Evolutionary conservation across 2,329 filamentous ascomycete species (phyloP).

Genomic region (Aspergillus hiratsukae): DNA sequence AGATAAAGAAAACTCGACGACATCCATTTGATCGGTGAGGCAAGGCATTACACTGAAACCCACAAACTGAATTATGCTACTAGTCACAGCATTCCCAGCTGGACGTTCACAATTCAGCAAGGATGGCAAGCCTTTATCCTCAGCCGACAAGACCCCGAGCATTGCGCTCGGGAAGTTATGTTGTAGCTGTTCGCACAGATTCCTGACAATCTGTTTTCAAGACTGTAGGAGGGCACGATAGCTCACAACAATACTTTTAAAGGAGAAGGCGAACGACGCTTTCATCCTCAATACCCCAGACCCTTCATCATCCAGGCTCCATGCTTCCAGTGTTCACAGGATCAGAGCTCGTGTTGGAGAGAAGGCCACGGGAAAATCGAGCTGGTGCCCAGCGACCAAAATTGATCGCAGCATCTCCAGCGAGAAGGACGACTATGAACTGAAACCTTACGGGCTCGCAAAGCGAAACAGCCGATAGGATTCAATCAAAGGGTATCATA

Average conservation of each 20-base stretch:
- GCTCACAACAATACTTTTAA: conserved; percentile 67
- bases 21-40: conserved; percentile 77
- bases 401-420: conserved; percentile 55
- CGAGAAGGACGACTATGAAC: conserved; percentile 81
- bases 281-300: conserved; percentile 77
- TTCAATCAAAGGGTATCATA: conserved; percentile 45
- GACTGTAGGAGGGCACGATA: conserved; percentile 22
- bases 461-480: conserved; percentile 32
- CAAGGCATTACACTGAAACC: conserved; percentile 16
- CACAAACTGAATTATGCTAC: conserved; percentile 15
- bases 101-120: conserved; percentile 20
- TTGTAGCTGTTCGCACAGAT: conserved; percentile 40
- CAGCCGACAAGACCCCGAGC: conserved; percentile 72
- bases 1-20: conserved; percentile 70
- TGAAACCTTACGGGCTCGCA: conserved; percentile 48
- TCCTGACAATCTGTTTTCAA: conserved; percentile 9
- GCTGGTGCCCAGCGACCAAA: conserved; percentile 57
- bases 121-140: conserved; percentile 45
- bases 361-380: conserved; percentile 63
- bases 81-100: conserved; percentile 24
- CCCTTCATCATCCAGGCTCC: conserved; percentile 53
- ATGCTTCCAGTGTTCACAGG: conserved; percentile 33
- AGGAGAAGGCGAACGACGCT: conserved; percentile 59
- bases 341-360: conserved; percentile 23
- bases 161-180: conserved; percentile 50